Evolutionary conservation across 495 filamentous ascomycete genomes (phyloP).

Genomic region (Penicillium argentinense): DNA sequence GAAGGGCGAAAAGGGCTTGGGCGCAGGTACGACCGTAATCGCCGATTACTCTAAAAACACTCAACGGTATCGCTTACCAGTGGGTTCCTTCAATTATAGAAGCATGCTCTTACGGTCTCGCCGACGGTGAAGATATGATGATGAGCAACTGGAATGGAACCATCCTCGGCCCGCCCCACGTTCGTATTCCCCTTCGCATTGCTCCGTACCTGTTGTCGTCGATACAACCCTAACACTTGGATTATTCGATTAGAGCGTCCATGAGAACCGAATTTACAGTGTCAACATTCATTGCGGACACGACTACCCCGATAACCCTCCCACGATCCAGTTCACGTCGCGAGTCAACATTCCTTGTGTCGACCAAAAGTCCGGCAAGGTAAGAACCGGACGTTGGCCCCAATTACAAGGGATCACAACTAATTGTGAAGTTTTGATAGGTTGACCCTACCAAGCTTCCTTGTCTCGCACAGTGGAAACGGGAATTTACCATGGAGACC

Average conservation of each 20-base stretch:
- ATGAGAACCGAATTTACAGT: conserved; percentile 98
- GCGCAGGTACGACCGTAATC: conserved; percentile 65
- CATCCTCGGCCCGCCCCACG: conserved; percentile 94
- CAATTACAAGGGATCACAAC: neutral
- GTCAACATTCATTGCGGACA: conserved; percentile 95
- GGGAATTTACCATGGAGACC: conserved; percentile 89
- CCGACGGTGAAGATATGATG: conserved; percentile 90
- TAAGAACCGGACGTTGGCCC: conserved; percentile 24
- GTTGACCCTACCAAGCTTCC: conserved; percentile 82
- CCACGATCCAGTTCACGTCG: conserved; percentile 84
- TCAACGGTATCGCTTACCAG: conserved; percentile 9
- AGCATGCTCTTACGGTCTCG: conserved; percentile 94
- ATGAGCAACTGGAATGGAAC: conserved; percentile 99
- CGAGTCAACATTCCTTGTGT: conserved; percentile 96
- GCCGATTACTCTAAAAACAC: conserved; percentile 4
- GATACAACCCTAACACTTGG: too few species aligned
- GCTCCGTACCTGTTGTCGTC: too few species aligned
- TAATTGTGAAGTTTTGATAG: conserved; percentile 39
- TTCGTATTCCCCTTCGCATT: conserved; percentile 43
- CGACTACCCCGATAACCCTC: conserved; percentile 85
- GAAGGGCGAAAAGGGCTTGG: conserved; percentile 96
- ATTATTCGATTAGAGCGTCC: conserved; percentile 79
- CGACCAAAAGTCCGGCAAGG: conserved; percentile 71
- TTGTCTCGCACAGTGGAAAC: conserved; percentile 84
- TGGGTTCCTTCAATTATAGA: conserved; percentile 52